Evolutionary conservation across 176 grass and related monocot species (phyloP).

Genomic region (Rhipidocladum racemiflorum): DNA sequence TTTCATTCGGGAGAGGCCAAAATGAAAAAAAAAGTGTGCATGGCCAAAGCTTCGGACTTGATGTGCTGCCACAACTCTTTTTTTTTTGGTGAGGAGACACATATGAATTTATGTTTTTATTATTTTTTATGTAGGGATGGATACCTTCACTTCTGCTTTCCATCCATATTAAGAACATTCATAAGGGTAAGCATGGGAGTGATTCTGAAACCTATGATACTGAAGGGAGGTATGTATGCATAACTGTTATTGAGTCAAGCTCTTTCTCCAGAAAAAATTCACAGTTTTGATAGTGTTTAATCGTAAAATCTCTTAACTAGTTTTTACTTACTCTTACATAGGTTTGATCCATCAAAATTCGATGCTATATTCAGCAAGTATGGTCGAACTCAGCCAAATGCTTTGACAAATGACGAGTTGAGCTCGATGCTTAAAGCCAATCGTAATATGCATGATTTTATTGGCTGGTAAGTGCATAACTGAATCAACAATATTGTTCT

Average conservation of each 20-base stretch:
- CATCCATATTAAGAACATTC: slow-evolving; percentile 61
- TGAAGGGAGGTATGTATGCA: slow-evolving; percentile 56
- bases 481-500: neutral
- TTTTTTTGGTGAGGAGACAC: neutral
- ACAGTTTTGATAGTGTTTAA: neutral
- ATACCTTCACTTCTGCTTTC: slow-evolving; percentile 55
- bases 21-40: no score
- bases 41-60: no score
- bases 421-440: slow-evolving; percentile 50
- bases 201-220: slow-evolving; percentile 65
- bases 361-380: slow-evolving; percentile 78
- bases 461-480: slow-evolving; percentile 42
- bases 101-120: neutral
- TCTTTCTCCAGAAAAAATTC: neutral
- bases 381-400: slow-evolving; percentile 42
- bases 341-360: slow-evolving; percentile 69
- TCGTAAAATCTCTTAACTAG: neutral
- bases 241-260: neutral
- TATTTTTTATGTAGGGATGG: slow-evolving; percentile 32
- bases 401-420: slow-evolving; percentile 45
- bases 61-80: neutral
- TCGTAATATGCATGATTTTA: slow-evolving; percentile 42
- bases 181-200: slow-evolving; percentile 68
- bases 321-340: neutral
- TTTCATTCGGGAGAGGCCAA: no score